Evolutionary conservation across 1,139 yeast species (phyloP).

Genomic region (Hyphopichia burtonii): DNA sequence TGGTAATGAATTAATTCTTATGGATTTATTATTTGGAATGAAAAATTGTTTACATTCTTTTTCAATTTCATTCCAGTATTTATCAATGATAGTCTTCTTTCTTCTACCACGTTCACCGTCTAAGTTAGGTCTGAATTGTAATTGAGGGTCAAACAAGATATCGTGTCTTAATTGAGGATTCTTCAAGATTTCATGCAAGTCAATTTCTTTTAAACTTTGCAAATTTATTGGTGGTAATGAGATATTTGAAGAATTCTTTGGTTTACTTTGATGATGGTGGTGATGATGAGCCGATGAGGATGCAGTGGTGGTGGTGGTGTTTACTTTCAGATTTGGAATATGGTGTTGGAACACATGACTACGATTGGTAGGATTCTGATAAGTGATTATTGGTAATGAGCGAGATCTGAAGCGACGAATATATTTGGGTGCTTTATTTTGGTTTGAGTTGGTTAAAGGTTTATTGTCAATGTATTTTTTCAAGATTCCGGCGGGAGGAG

Average conservation of each 20-base stretch:
- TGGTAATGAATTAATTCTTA: conserved; percentile 52
- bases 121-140: conserved; percentile 87
- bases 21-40: conserved; percentile 10
- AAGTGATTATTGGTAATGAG: conserved; percentile 44
- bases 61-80: conserved; percentile 79
- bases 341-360: conserved; percentile 12
- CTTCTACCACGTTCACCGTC: conserved; percentile 88
- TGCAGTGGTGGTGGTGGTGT: neutral
- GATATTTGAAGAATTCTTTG: conserved; percentile 15
- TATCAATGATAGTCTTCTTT: conserved; percentile 72
- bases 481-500: conserved; percentile 1
- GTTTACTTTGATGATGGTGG: conserved; percentile 3
- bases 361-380: conserved; percentile 10
- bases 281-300: neutral
- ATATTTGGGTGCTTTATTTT: conserved; percentile 37
- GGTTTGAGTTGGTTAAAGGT: conserved; percentile 9
- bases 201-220: conserved; percentile 82
- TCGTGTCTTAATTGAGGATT: conserved; percentile 94
- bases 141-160: conserved; percentile 85
- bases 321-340: conserved; percentile 11
- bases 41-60: conserved; percentile 55
- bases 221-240: conserved; percentile 80
- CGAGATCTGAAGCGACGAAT: conserved; percentile 42
- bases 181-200: conserved; percentile 81
- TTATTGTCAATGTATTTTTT: conserved; percentile 3